These are phyloP conservation scores for Aspergillus persii DNA, from an alignment of 2,329 filamentous ascomycete species.

Conservation along the genomic window DNA sequence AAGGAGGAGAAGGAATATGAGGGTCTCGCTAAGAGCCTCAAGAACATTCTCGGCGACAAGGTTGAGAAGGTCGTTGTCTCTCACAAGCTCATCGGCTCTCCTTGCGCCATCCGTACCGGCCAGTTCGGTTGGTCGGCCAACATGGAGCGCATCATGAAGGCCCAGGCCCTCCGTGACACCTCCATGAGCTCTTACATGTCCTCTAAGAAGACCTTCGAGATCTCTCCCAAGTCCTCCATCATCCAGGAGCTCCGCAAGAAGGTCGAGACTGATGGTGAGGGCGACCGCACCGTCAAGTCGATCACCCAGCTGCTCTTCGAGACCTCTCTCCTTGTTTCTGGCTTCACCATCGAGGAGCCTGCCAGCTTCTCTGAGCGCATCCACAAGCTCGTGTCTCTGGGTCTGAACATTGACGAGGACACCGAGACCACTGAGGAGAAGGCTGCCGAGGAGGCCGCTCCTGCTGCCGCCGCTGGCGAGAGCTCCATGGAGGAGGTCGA, in stretches of 20 bases:
- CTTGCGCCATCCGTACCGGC: slow-evolving; percentile 97
- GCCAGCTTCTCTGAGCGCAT: slow-evolving; percentile 98
- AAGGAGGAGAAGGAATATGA: slow-evolving; percentile 98
- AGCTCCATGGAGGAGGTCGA: slow-evolving; percentile 99
- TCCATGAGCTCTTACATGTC: slow-evolving; percentile 99
- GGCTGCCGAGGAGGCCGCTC: slow-evolving; percentile 55
- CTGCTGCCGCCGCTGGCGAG: slow-evolving; percentile 69
- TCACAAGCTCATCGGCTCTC: slow-evolving; percentile 91
- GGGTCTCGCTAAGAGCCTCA: slow-evolving; percentile 88
- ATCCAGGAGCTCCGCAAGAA: slow-evolving; percentile 99
- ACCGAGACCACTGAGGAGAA: slow-evolving; percentile 65
- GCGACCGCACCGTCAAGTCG: slow-evolving; percentile 98
- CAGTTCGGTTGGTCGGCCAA: slow-evolving; percentile 99
- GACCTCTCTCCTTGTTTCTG: slow-evolving; percentile 96
- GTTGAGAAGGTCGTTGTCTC: slow-evolving; percentile 99
- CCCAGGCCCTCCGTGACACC: slow-evolving; percentile 98
- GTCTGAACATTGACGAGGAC: slow-evolving; percentile 95
- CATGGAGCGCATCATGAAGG: slow-evolving; percentile 99
- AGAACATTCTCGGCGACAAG: slow-evolving; percentile 99
- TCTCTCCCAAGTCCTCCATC: slow-evolving; percentile 97
- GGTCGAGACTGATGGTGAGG: slow-evolving; percentile 96
- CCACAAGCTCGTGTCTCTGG: slow-evolving; percentile 98
- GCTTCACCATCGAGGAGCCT: slow-evolving; percentile 99
- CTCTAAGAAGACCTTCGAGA: slow-evolving; percentile 99
- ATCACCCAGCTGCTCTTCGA: slow-evolving; percentile 98